Percentiles rank a stretch among this genome's conserved stretches.
Conservation (phyloP, 2,329 filamentous ascomycete species). For the Botrytis tulipae region DNA sequence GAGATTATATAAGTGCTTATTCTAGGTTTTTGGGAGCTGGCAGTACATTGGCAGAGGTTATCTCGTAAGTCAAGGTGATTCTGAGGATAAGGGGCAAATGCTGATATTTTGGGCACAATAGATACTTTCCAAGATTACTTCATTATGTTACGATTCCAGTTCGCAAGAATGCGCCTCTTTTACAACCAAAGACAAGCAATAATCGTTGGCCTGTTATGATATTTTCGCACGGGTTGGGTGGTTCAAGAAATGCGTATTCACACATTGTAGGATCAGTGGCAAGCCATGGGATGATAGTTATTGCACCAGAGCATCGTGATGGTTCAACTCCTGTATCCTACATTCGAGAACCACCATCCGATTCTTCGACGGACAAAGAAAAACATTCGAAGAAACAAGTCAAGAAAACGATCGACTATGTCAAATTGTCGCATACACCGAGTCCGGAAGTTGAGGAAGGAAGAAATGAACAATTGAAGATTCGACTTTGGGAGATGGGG, state of each 20-base stretch:
- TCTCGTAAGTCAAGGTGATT: constrained; percentile 52
- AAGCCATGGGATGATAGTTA: constrained; percentile 75
- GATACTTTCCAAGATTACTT: constrained; percentile 67
- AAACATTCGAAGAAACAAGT: constrained; percentile 28
- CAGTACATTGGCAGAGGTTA: constrained; percentile 53
- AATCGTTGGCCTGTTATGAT: constrained; percentile 76
- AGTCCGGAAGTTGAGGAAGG: constrained; percentile 63
- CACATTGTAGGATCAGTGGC: constrained; percentile 75
- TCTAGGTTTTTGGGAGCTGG: constrained; percentile 71
- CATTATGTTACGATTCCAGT: constrained; percentile 73
- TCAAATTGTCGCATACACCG: constrained; percentile 59
- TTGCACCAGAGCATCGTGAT: constrained; percentile 81
- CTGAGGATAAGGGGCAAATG: not conserved
- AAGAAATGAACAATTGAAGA: constrained; percentile 69
- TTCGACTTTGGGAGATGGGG: constrained; percentile 77
- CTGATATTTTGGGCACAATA: constrained; percentile 36
- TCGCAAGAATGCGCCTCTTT: constrained; percentile 66
- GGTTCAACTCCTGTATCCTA: constrained; percentile 75
- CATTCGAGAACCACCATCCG: constrained; percentile 58
- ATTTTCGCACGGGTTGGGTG: constrained; percentile 83
- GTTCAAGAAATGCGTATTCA: constrained; percentile 81
- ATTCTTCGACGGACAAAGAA: constrained; percentile 36
- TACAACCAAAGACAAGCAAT: constrained; percentile 43
- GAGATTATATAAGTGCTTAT: constrained; percentile 72
- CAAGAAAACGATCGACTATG: constrained; percentile 44